phyloP scores from a whole-genome alignment of 768 basidiomycete genomes.

The Mrakia blollopis region DNA sequence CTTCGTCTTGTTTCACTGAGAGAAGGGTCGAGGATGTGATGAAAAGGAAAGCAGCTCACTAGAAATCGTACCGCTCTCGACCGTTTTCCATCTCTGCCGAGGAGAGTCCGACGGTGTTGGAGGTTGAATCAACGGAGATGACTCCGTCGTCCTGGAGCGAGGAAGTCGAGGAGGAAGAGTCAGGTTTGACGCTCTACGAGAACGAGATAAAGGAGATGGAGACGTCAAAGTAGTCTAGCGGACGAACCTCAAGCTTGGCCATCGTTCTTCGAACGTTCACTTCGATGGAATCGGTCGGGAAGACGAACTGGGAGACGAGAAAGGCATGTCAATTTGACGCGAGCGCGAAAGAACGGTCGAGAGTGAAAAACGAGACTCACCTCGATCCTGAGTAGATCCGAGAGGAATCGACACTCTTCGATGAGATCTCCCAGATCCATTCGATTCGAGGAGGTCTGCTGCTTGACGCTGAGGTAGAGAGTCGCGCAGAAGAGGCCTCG shows the following conservation, averaged over 20 bases:
- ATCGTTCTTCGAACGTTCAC: slow-evolving; percentile 35
- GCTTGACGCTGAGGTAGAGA: slow-evolving; percentile 36
- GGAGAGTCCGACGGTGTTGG: slow-evolving; percentile 32
- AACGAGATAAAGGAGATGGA: not conserved
- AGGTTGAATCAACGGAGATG: slow-evolving; percentile 26
- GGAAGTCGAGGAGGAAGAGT: not conserved
- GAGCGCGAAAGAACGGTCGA: not conserved
- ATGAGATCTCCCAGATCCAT: slow-evolving; percentile 33
- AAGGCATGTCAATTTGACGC: not conserved
- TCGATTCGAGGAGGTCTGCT: slow-evolving; percentile 22
- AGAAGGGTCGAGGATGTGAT: no score
- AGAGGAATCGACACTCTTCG: slow-evolving; percentile 35
- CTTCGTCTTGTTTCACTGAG: no score
- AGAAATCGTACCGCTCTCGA: slow-evolving; percentile 34
- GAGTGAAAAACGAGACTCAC: slow-evolving; percentile 3
- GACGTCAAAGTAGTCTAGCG: no score
- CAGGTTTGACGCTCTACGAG: not conserved
- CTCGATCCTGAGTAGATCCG: slow-evolving; percentile 36
- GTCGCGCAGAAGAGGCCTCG: slow-evolving; percentile 17
- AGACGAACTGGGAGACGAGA: slow-evolving; percentile 34
- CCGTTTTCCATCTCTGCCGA: slow-evolving; percentile 26
- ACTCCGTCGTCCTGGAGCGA: slow-evolving; percentile 31
- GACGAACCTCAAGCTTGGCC: slow-evolving; percentile 22
- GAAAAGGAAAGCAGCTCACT: not conserved
- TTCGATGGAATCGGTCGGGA: slow-evolving; percentile 35